Percentiles rank a stretch among this genome's conserved stretches.
Conservation (phyloP, 306 rosid species). For the Ormosia emarginata region DNA sequence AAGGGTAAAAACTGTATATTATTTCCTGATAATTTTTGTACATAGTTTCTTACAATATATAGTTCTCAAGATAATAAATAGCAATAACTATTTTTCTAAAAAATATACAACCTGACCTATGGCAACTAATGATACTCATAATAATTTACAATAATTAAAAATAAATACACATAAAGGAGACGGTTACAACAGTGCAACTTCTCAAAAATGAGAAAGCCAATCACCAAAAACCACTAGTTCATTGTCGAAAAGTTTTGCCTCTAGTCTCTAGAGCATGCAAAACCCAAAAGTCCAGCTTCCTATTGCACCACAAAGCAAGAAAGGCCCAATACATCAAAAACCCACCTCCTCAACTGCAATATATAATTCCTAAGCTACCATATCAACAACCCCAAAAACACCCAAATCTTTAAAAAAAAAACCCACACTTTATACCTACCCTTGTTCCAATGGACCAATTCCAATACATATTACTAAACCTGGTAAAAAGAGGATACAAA, state of each 20-base stretch:
- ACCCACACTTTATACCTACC: not conserved
- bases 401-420: not conserved
- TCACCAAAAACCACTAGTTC: not conserved
- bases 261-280: not conserved
- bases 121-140: no score
- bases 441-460: not conserved
- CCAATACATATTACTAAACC: not conserved
- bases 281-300: slow-evolving; percentile 4
- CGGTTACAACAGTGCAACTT: no score
- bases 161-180: no score
- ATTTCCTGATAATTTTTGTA: no score
- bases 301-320: not conserved
- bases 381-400: not conserved
- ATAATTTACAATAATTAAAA: no score
- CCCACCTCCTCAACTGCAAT: not conserved
- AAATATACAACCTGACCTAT: no score
- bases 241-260: not conserved
- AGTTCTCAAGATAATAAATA: no score
- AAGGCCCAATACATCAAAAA: not conserved
- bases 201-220: not conserved
- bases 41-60: no score
- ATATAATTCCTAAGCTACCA: not conserved
- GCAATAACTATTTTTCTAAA: no score
- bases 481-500: not conserved
- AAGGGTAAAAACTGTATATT: no score